Conservation (phyloP, 345 rosid species). For the Eucalyptus marginata region DNA sequence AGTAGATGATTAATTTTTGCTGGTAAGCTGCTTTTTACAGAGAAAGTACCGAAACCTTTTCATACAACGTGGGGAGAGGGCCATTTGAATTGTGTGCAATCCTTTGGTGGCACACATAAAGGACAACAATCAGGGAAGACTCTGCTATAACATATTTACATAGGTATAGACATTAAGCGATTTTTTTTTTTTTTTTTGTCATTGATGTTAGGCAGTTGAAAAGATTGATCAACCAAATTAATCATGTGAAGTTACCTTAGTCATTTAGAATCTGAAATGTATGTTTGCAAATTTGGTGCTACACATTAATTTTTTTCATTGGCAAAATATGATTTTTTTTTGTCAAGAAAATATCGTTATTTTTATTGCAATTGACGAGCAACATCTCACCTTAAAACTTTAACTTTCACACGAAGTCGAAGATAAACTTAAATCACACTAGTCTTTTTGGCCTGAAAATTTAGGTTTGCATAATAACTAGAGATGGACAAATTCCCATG, state of each 20-base stretch:
- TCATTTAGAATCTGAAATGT: fast-evolving
- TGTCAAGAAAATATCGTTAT: fast-evolving
- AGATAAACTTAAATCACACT: no score
- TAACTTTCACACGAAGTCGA: no score
- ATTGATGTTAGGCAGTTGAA: neutral
- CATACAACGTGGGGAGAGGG: neutral
- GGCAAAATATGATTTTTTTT: no score
- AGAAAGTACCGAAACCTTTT: neutral
- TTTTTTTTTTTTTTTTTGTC: neutral
- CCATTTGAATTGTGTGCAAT: neutral
- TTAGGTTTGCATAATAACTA: no score
- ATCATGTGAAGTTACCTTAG: neutral
- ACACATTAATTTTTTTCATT: neutral
- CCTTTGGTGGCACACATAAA: neutral
- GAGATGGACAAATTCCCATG: no score
- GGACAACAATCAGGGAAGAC: neutral
- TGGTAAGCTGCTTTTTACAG: neutral
- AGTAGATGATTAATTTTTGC: neutral
- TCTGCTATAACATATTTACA: neutral
- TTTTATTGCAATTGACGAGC: fast-evolving
- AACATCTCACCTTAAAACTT: neutral
- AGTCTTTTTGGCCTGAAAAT: no score
- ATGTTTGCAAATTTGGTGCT: neutral
- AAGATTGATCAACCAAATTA: neutral
- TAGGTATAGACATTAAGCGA: fast-evolving